Evolutionary conservation across 139 green algal genomes (phyloP), one percentile per base, ranked within the genome.

Genomic region (Picochlorum sp.): DNA sequence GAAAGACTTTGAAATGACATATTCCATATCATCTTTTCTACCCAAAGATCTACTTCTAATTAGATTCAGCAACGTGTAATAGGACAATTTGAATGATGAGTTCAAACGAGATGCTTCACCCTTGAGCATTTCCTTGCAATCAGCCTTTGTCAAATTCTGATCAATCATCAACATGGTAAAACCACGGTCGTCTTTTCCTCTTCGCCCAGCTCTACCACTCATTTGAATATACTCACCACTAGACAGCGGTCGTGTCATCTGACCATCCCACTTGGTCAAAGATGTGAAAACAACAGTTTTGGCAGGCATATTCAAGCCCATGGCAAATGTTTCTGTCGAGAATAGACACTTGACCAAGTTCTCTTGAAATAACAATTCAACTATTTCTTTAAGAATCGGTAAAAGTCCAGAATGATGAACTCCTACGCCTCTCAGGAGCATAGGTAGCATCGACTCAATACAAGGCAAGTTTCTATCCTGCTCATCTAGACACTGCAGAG

Each of bases 271-370:
- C 79, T 99, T 98, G 9, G 66, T 69, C 50, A 95, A 69, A 38
- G 72, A 72, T 1, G 84, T 92, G 80, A 98, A 98, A 9, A 98
- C 74, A 10, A 95, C 87, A 3, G 89, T 95, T 34, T 75, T 79
- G 14, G 92, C 94, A 1, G 94, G 94, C 94, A 99, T 99, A 86
- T 99, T 98, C 24, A 99, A 73, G 11, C 94, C 94, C 88, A 95
- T 98, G 56, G 92, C 86, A 81, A 99, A 98, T 11, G 91, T 97
- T 78, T 96, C 89, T 2, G 90, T 96, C 23, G 85, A 81, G 72
- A 95, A 96, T 20, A 96, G 82, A 20, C 46, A 69, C 69, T 87
- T 80, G 61, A 85, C 66, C 21, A 84, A 67, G 28, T 52, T 34
- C 61, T 92, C 86, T 71, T 98, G 92, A 68, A 99, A 99, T 50